A percentile compares a stretch with the other conserved stretches of the same genome.
phyloP scores from a whole-genome alignment of 371 early-diverging fungal species.

The Dinochytrium kinnereticum region DNA sequence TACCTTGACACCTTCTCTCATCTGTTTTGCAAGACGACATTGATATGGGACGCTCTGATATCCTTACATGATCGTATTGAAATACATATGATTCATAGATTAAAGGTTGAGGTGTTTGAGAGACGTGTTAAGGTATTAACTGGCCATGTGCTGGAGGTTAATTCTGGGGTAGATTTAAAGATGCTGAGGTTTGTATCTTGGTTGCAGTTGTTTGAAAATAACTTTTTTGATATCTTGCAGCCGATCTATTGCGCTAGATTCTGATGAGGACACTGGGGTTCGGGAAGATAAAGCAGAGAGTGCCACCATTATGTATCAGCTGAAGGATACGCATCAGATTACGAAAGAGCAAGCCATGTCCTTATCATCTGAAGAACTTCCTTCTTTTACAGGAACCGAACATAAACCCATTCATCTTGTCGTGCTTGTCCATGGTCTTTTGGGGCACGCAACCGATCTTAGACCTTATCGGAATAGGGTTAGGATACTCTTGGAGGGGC shows the following conservation, averaged over 20 bases:
- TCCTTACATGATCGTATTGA: not conserved
- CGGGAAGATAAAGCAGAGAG: too few relatives aligned
- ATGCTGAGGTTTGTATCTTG: not conserved
- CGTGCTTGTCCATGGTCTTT: constrained; percentile 46
- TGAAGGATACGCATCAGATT: too few relatives aligned
- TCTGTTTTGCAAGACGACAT: not conserved
- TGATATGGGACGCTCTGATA: not conserved
- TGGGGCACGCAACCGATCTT: constrained; percentile 41
- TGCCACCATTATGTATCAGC: too few relatives aligned
- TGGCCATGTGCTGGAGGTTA: not conserved
- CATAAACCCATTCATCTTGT: too few relatives aligned
- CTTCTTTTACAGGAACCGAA: too few relatives aligned
- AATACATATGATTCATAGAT: not conserved
- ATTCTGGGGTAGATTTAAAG: not conserved
- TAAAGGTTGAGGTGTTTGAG: not conserved
- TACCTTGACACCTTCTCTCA: not conserved
- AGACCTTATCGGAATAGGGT: constrained; percentile 37
- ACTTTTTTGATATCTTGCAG: not conserved
- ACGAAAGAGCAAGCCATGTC: too few relatives aligned
- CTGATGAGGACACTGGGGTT: not conserved
- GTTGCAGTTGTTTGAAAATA: not conserved
- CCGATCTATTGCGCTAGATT: not conserved
- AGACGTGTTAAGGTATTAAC: not conserved
- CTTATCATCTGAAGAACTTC: too few relatives aligned
- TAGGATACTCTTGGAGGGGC: not conserved